Evolutionary conservation across 805 yeast genomes (phyloP).

Genomic region (Pichia occidentalis): DNA sequence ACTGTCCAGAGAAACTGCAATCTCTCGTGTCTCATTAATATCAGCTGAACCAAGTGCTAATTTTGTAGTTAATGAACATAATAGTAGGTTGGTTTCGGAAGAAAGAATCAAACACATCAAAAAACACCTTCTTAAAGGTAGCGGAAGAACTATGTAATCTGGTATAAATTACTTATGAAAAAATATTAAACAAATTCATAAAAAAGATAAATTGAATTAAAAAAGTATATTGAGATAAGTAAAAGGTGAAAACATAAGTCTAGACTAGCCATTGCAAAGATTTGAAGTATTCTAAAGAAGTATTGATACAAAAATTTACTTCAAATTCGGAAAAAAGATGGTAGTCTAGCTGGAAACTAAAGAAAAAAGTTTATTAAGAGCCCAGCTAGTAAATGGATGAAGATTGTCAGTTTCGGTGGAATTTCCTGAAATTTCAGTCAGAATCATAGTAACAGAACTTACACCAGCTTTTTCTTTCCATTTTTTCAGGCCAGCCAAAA

Average conservation of each 20-base stretch:
- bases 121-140: conserved; percentile 18
- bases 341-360: conserved; percentile 15
- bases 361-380: conserved; percentile 21
- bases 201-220: neutral
- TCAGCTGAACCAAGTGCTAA: conserved; percentile 10
- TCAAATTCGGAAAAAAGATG: neutral
- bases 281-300: no score
- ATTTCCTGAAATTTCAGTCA: conserved; percentile 8
- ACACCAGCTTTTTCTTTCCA: conserved; percentile 21
- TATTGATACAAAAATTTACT: no score
- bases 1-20: conserved; percentile 1
- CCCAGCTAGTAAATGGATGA: conserved; percentile 24
- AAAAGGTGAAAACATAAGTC: neutral
- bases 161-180: no score
- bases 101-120: conserved; percentile 25
- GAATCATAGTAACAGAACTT: conserved; percentile 8
- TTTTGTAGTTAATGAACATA: conserved; percentile 11
- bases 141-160: no score
- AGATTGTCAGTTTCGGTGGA: conserved; percentile 16
- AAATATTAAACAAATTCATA: no score
- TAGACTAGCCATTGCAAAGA: no score
- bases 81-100: conserved; percentile 16
- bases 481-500: conserved; percentile 53
- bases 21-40: conserved; percentile 4
- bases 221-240: neutral